phyloP scores from a whole-genome alignment of 2,329 filamentous ascomycete species.

The Neonectria magnoliae region DNA sequence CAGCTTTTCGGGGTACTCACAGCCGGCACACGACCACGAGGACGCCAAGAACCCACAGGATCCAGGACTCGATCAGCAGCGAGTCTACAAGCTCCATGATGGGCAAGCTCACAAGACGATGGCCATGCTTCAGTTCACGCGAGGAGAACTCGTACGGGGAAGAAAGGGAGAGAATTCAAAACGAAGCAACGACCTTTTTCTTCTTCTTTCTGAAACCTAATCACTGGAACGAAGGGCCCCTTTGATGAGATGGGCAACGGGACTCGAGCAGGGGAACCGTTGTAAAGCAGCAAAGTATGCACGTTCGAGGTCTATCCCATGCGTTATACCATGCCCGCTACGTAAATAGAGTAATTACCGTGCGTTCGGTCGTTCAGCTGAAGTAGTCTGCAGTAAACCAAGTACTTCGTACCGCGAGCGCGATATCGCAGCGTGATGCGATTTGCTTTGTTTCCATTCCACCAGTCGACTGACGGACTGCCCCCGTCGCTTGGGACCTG shows the following conservation, averaged over 20 bases:
- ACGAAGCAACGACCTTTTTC: background rate
- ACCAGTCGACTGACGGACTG: background rate
- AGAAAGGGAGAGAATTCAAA: background rate
- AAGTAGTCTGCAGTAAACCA: no score
- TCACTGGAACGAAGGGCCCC: background rate
- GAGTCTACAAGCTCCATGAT: constrained; percentile 41
- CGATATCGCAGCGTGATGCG: background rate
- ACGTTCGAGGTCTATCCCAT: background rate
- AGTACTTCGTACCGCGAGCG: background rate
- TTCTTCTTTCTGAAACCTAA: background rate
- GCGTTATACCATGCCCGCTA: no score
- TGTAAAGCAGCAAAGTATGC: background rate
- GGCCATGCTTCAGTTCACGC: background rate
- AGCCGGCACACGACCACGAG: constrained; percentile 40
- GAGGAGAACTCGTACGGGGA: background rate
- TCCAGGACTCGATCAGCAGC: constrained; percentile 45
- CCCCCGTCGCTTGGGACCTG: background rate
- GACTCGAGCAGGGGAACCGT: constrained; percentile 1
- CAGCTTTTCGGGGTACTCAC: constrained; percentile 28
- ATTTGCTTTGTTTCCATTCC: background rate
- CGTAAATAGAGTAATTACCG: background rate
- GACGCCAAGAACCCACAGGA: constrained; percentile 42
- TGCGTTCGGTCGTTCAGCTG: background rate
- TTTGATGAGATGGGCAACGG: background rate
- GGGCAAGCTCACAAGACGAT: background rate